Evolutionary conservation across 495 filamentous ascomycete genomes (phyloP).

Genomic region (Bacidia rubella): DNA sequence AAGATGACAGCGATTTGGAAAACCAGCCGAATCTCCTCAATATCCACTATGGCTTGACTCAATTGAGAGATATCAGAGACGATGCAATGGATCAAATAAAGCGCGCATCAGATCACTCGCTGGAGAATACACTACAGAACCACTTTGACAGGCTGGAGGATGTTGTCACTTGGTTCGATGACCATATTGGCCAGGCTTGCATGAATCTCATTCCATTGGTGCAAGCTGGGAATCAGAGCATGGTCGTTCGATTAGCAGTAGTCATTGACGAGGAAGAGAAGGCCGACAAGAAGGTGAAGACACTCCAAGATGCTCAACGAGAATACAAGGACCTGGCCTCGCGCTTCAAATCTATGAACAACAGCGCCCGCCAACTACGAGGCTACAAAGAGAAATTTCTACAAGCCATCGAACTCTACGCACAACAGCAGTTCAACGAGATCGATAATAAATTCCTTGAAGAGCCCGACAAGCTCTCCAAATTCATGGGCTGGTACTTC

Average conservation of each 20-base stretch:
- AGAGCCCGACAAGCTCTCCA: conserved; percentile 72
- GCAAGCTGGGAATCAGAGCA: conserved; percentile 65
- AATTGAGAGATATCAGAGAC: conserved; percentile 83
- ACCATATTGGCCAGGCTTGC: conserved; percentile 76
- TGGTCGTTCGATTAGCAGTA: conserved; percentile 82
- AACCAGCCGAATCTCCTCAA: conserved; percentile 84
- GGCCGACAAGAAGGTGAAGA: conserved; percentile 78
- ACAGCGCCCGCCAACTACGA: conserved; percentile 77
- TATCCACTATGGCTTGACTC: conserved; percentile 81
- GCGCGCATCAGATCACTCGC: conserved; percentile 54
- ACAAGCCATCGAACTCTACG: conserved; percentile 58
- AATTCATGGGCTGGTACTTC: conserved; percentile 87
- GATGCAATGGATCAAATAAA: conserved; percentile 91
- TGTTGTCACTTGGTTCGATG: conserved; percentile 86
- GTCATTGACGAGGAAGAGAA: conserved; percentile 93
- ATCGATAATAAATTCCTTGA: conserved; percentile 62
- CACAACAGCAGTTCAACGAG: conserved; percentile 59
- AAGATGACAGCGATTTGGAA: conserved; percentile 75
- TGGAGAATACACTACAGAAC: conserved; percentile 68
- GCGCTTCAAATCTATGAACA: conserved; percentile 86
- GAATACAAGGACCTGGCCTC: conserved; percentile 89
- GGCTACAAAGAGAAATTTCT: conserved; percentile 96
- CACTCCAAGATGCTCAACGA: conserved; percentile 83
- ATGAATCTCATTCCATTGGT: conserved; percentile 82
- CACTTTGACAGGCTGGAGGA: conserved; percentile 82